Base-by-base conservation (phyloP, 352 stramenopile genomes). In the Phytopythium kandeliae region DNA sequence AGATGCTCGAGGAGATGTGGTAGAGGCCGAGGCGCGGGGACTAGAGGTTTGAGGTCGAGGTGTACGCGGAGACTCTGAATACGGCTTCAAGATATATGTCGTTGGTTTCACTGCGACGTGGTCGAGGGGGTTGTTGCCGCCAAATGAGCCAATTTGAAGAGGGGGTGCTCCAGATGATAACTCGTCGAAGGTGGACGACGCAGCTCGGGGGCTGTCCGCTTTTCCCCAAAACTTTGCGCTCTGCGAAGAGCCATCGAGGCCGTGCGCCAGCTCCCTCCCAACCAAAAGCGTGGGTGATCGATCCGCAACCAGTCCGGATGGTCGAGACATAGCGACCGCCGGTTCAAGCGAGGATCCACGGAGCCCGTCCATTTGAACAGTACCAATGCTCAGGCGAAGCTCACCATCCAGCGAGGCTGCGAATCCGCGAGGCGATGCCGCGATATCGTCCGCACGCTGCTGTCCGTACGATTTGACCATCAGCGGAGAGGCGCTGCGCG, bases 51-150 rank as follows among this genome's bases (percentile, higher is more conserved):
- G 25, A 11, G 47, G 47, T n/a, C 47, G 47, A 42, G 47, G 12
- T 3, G 26, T 15, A 22, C 43, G 25, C 9, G 26, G 3, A 4
- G 34, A 44, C n/a, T 43, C 21, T 16, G 30, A 17, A 19, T 33
- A 33, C 19, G 47, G 15, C 11, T 43, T 13, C 2, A 42, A 17
- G 6, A 21, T 26, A 15, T 44, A 51, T 4, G 45, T 51, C 30
- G 45, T 51, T 22, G 45, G 45, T 30, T 51, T 51, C 30, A 51
- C 30, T 17, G 45, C 45, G 28, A 38, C 15, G n/a, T 37, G 30
- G 45, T 51, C 10, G 12, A 13, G 4, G n/a, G 45, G 45, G 19
- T 51, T 30, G 17, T 26, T 26, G 0, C 21, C n/a, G n/a, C 45
- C 45, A 4, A 51, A 28, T 15, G 45, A 51, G 4, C n/a, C 45